Percentiles rank a stretch among this genome's conserved stretches.
These are phyloP conservation scores for Venturiaceae sp. DNA, from an alignment of 2,329 filamentous ascomycete species.

Conservation along the genomic window DNA sequence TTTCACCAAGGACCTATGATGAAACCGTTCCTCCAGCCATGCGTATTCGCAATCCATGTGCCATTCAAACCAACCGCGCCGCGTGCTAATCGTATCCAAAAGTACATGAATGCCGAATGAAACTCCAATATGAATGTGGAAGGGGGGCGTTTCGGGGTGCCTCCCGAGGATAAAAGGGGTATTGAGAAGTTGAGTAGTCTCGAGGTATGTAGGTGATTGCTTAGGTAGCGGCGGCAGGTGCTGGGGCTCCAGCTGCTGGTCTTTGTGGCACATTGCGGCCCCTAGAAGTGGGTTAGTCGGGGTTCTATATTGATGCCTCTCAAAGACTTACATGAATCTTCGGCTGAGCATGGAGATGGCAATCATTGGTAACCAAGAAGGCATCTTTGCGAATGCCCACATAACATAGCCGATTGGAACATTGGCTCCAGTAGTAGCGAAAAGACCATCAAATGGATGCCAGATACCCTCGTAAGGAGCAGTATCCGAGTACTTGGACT, in stretches of 20 bases:
- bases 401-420: constrained; percentile 58
- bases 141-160: too few species aligned
- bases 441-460: constrained; percentile 64
- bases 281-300: not conserved
- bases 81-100: not conserved
- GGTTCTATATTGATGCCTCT: not conserved
- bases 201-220: not conserved
- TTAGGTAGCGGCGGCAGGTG: not conserved
- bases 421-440: constrained; percentile 52
- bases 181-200: not conserved
- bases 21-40: not conserved
- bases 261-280: not conserved
- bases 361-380: constrained; percentile 70
- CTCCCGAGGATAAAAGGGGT: not conserved
- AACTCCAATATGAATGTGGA: not conserved
- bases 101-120: not conserved
- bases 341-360: constrained; percentile 63
- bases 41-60: not conserved
- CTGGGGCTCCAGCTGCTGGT: not conserved
- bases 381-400: constrained; percentile 51
- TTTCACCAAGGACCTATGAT: not conserved
- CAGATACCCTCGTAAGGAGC: constrained; percentile 54
- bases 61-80: not conserved
- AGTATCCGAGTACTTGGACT: constrained; percentile 45
- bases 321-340: constrained; percentile 58